Conservation (phyloP, 352 stramenopile genomes). For the Phytopythium helicoides region DNA sequence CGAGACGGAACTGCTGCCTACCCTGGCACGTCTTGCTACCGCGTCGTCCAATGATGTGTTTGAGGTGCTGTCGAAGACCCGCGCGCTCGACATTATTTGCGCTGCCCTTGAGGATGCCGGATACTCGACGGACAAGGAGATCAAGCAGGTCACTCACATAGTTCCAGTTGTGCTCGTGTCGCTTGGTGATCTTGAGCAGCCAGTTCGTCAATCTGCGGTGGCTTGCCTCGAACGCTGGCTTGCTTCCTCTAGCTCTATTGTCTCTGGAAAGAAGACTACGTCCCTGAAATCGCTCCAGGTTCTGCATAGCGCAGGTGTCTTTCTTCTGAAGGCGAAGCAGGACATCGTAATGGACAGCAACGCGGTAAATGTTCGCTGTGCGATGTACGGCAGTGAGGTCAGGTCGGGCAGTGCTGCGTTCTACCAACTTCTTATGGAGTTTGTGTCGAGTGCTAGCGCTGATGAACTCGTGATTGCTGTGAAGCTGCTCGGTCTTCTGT, state of each 20-base stretch:
- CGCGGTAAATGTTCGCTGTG: conserved; percentile 52
- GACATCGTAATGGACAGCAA: conserved; percentile 77
- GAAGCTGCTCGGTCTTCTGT: conserved; percentile 64
- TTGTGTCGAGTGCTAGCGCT: conserved; percentile 41
- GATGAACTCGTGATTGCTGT: conserved; percentile 44
- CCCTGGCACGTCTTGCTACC: conserved; percentile 54
- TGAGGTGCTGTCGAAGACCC: conserved; percentile 49
- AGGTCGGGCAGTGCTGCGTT: conserved; percentile 30
- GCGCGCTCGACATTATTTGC: conserved; percentile 64
- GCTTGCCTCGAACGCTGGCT: conserved; percentile 60
- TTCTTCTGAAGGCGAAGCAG: conserved; percentile 60
- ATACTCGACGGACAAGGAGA: conserved; percentile 39
- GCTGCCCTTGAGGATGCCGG: conserved; percentile 52
- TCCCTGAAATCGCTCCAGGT: conserved; percentile 29
- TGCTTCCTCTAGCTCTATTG: conserved; percentile 18
- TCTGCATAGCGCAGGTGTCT: conserved; percentile 26
- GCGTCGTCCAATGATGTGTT: conserved; percentile 33
- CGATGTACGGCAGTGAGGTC: conserved; percentile 27
- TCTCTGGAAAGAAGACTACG: conserved; percentile 14
- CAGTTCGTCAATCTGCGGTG: conserved; percentile 60
- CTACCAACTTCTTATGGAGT: conserved; percentile 43
- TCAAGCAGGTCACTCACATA: conserved; percentile 38
- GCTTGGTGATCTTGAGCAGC: conserved; percentile 39
- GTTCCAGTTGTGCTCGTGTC: conserved; percentile 71
- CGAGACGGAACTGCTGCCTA: conserved; percentile 54